Evolutionary conservation across 148 eudicot species (phyloP), one percentile per base, ranked within the genome.

Genomic region (Rhododendron ovatum): DNA sequence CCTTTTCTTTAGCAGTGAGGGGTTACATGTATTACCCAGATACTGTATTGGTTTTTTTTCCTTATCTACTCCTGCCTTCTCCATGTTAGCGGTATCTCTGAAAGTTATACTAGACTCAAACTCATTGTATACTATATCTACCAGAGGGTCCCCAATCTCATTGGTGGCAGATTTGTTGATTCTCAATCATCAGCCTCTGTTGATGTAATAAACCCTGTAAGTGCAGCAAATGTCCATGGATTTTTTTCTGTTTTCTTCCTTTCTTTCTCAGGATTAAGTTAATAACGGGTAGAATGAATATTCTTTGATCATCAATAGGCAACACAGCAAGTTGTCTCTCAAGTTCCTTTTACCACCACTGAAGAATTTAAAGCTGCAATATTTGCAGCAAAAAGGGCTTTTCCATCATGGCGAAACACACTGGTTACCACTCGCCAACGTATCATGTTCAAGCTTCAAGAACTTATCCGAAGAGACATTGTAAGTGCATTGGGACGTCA

Each of bases 201-300:
- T 24, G 91, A 94, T 88, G 93, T 94, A 71, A 74, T 93, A 85
- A 94, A 94, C 85, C 98, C 98, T 81, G 95, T 94, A 88, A 90
- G 94, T 88, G 51, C 47, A 85, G 77, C 47, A 41, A 63, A 41
- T 83, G 39, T 33, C 78, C 69, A 48, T 15, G 6, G 26, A 59
- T 10, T 48, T 50, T 81, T 80, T 84, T 75, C 55, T 82, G 41
- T 7, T 14, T 86, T 84, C 17, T 82, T 61, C 78, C 35, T 73
- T 63, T 24, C 22, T 20, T 75, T 83, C n/a, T 33, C 3, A 8
- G 18, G 28, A 20, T 59, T 20, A 51, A 74, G 35, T 26, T 28
- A 47, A 18, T 75, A 80, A 74, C 82, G 15, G 53, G 50, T 50
- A 48, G 35, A 74, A 28, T 84, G 69, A 51, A n/a, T 86, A 83